Percentiles rank a stretch among this genome's conserved stretches.
These are phyloP conservation scores for Tulasnella sp. DNA, from an alignment of 768 basidiomycete genomes.

Conservation along the genomic window DNA sequence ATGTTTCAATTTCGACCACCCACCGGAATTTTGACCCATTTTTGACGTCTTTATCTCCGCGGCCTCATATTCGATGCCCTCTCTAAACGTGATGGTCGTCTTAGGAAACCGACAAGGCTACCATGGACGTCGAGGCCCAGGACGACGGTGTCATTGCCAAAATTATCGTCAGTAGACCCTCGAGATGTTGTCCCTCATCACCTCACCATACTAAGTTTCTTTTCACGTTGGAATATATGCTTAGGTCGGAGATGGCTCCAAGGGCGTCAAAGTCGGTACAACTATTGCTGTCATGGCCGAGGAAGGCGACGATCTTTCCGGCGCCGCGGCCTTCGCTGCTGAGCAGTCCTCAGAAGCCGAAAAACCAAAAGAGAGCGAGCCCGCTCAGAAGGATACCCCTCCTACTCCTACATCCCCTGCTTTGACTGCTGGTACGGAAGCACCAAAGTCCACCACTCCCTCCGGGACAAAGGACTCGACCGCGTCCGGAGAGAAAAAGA, in stretches of 20 bases:
- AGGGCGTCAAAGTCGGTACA: constrained; percentile 80
- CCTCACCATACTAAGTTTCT: neutral
- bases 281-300: constrained; percentile 90
- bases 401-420: constrained; percentile 34
- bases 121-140: constrained; percentile 98
- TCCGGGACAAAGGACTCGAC: constrained; percentile 41
- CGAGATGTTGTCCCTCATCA: neutral
- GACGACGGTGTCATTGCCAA: constrained; percentile 96
- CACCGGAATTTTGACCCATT: neutral
- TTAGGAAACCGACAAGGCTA: constrained; percentile 99
- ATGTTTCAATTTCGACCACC: constrained; percentile 36
- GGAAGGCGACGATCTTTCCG: constrained; percentile 91
- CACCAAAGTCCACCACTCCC: constrained; percentile 37
- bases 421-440: constrained; percentile 37
- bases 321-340: constrained; percentile 66
- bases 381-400: constrained; percentile 32
- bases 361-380: constrained; percentile 33
- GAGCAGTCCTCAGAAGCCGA: constrained; percentile 38
- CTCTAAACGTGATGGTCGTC: neutral
- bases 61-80: neutral
- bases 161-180: constrained; percentile 69
- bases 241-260: constrained; percentile 78
- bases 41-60: neutral
- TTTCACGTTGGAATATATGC: constrained; percentile 24
- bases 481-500: constrained; percentile 27